These are phyloP conservation scores for Cercospora brassicicola DNA, from an alignment of 2,329 filamentous ascomycete species.

Conservation along the genomic window DNA sequence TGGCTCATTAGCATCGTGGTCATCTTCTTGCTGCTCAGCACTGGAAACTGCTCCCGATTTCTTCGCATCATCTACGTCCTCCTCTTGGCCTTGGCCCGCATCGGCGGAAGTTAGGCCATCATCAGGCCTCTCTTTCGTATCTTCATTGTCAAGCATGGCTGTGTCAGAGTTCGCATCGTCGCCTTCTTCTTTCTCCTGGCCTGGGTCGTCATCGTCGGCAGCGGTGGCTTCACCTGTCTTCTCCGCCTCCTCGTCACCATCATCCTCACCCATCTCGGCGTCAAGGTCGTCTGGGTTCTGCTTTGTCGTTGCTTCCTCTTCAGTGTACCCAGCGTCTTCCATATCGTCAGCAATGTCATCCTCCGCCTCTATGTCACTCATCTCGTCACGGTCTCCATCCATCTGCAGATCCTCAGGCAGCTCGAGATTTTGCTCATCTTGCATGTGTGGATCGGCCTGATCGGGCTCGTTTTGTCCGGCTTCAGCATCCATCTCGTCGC, in stretches of 20 bases:
- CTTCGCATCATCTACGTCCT: slow-evolving; percentile 40
- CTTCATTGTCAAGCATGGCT: slow-evolving; percentile 41
- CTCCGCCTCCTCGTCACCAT: slow-evolving; percentile 26
- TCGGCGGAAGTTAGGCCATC: slow-evolving; percentile 50
- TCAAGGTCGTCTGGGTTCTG: slow-evolving; percentile 25
- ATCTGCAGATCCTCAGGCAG: slow-evolving; percentile 86
- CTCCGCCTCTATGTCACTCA: slow-evolving; percentile 50
- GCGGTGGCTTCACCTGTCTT: slow-evolving; percentile 25
- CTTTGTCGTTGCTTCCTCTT: slow-evolving; percentile 21
- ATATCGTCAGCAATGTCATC: slow-evolving; percentile 30
- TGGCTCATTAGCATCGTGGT: slow-evolving; percentile 28
- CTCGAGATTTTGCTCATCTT: slow-evolving; percentile 79
- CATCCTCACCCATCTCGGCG: slow-evolving; percentile 28
- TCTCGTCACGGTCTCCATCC: slow-evolving; percentile 62
- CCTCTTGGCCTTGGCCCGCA: slow-evolving; percentile 45
- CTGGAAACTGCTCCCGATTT: slow-evolving; percentile 43
- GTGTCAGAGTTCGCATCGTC: slow-evolving; percentile 44
- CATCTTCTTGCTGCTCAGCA: slow-evolving; percentile 37
- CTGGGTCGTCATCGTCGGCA: slow-evolving; percentile 41
- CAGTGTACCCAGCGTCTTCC: slow-evolving; percentile 20
- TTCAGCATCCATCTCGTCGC: slow-evolving; percentile 57
- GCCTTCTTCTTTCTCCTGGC: slow-evolving; percentile 40
- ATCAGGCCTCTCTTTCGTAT: slow-evolving; percentile 46
- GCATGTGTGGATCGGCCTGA: slow-evolving; percentile 70
- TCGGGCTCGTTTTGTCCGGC: slow-evolving; percentile 67